These are phyloP conservation scores for Digitaria exilis DNA, from an alignment of 202 grass and related monocot species.

Conservation along the genomic window DNA sequence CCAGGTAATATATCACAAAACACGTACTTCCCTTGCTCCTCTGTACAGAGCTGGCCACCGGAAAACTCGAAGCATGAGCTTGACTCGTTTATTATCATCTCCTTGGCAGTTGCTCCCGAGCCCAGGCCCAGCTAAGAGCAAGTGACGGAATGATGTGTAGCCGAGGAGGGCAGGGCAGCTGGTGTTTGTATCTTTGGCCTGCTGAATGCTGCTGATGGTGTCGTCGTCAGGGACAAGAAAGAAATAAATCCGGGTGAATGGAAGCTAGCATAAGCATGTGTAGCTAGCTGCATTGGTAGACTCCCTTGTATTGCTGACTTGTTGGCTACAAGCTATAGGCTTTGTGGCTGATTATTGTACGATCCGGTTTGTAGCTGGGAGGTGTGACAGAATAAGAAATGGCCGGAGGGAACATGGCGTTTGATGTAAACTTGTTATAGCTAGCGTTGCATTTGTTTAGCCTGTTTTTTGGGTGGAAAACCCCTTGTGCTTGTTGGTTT, in stretches of 20 bases:
- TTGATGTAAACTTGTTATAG: background rate
- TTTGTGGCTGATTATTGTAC: background rate
- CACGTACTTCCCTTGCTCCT: background rate
- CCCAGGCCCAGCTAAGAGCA: conserved; percentile 60
- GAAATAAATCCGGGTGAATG: background rate
- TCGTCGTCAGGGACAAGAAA: background rate
- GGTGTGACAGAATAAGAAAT: background rate
- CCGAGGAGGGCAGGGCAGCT: background rate
- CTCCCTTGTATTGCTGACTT: background rate
- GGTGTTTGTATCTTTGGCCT: too few relatives aligned
- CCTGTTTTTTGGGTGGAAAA: too few relatives aligned
- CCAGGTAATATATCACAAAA: conserved; percentile 36
- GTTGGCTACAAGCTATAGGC: too few relatives aligned
- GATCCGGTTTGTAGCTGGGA: background rate
- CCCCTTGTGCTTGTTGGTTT: too few relatives aligned
- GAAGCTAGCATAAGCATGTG: background rate
- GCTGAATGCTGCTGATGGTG: background rate
- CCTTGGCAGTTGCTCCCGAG: conserved; percentile 76
- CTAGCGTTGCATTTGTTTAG: too few relatives aligned
- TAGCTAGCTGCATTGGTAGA: background rate
- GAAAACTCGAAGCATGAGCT: background rate
- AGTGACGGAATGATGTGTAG: conserved; percentile 25
- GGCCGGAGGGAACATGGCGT: background rate
- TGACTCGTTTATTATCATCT: background rate
- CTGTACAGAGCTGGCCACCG: background rate